Base-by-base conservation (phyloP, 1,284 basidiomycete genomes). In the Phylloporus sp. region DNA sequence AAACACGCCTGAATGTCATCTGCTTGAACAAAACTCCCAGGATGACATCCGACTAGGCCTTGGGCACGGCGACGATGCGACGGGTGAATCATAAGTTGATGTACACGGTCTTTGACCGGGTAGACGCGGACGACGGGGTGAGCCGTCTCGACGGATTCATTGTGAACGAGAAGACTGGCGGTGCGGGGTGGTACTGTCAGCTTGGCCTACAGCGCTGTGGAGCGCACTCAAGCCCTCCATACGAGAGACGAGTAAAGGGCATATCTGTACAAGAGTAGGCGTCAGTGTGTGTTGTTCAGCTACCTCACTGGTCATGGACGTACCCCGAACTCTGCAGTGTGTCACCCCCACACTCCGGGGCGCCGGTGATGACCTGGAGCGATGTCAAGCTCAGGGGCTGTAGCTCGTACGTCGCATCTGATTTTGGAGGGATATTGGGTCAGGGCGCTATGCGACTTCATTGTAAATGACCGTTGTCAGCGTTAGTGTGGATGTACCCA, bases 61-160 rank as follows among this genome's bases (percentile, higher is more conserved):
- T 94, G 47, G 92, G 91, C 12, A 94, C 82, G 59, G 91, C 93
- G 64, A 94, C 80, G 75, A 95, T 91, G 66, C 87, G 85, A 60
- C 88, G 85, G 6, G 88, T 90, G 80, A 91, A 91, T 47, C 93
- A 90, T 62, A 87, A 89, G 77, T 93, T 93, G 73, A 92, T 89
- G 72, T 87, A 94, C 71, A 94, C 77, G 65, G 86, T 88, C 85
- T 94, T 94, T 94, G 2, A 85, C 87, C n/a, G 92, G 93, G 77
- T 94, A 90, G 23, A 93, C 89, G 39, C 92, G 86, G 63, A 92
- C 88, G 62, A 94, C 78, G 53, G 88, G 90, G 75, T 89, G 91
- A 43, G 88, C 75, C 3, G 88, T 89, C 81, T 95, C 94, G 71
- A 95, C 82, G 62, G 87, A 84, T 69, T 91, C 82, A 58, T 91